Conservation (phyloP, 2,329 filamentous ascomycete species). For the Emericellopsis cladophorae region DNA sequence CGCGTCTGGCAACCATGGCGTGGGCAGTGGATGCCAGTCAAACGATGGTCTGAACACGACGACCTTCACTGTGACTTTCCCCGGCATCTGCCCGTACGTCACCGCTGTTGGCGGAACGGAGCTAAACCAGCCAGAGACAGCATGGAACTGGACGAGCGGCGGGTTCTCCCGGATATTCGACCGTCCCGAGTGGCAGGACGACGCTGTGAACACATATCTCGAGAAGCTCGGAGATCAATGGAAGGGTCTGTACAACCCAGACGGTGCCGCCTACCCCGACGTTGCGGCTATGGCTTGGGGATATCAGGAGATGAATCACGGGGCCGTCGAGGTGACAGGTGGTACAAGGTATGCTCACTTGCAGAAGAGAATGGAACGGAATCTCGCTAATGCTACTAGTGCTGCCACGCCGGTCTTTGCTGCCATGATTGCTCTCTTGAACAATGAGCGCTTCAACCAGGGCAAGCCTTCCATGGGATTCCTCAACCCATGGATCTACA, state of each 20-base stretch:
- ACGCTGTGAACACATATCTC: slow-evolving; percentile 24
- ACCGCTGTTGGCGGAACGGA: slow-evolving; percentile 49
- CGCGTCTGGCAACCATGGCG: slow-evolving; percentile 43
- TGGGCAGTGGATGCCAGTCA: slow-evolving; percentile 20
- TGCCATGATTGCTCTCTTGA: slow-evolving; percentile 49
- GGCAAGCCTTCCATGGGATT: slow-evolving; percentile 43
- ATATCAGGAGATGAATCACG: slow-evolving; percentile 19
- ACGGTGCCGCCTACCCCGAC: slow-evolving; percentile 48
- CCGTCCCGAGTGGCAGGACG: slow-evolving; percentile 30
- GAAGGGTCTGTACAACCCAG: slow-evolving; percentile 27
- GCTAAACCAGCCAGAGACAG: slow-evolving; percentile 34
- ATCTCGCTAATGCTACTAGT: slow-evolving; percentile 9
- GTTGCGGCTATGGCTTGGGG: slow-evolving; percentile 38
- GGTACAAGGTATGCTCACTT: slow-evolving; percentile 16
- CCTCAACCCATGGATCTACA: slow-evolving; percentile 49
- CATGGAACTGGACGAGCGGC: slow-evolving; percentile 33
- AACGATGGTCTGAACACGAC: slow-evolving; percentile 20
- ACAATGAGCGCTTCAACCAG: slow-evolving; percentile 45
- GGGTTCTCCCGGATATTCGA: slow-evolving; percentile 40
- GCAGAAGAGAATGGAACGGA: not conserved
- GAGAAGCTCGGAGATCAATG: slow-evolving; percentile 32
- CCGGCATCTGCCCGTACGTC: slow-evolving; percentile 42
- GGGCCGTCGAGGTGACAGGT: slow-evolving; percentile 10
- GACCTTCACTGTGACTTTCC: slow-evolving; percentile 20
- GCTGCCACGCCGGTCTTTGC: slow-evolving; percentile 52